phyloP scores from a whole-genome alignment of 495 filamentous ascomycete genomes.

The Aspergillus sclerotiicarbonarius region DNA sequence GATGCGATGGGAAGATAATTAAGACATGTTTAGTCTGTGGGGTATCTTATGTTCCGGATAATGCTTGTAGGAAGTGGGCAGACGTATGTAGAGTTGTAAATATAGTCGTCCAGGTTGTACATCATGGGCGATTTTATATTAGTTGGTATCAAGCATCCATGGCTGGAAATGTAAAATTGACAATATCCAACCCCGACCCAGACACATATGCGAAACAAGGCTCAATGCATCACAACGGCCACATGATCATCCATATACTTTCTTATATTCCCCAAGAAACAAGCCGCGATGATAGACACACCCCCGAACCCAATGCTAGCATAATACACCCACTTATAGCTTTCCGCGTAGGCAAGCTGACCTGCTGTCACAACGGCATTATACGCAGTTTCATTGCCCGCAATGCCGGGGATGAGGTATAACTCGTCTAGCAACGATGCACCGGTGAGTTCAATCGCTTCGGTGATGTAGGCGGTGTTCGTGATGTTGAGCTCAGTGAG shows the following conservation, averaged over 20 bases:
- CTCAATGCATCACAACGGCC: slow-evolving; percentile 54
- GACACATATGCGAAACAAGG: not conserved
- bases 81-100: no score
- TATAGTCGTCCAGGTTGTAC: no score
- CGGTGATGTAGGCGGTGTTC: slow-evolving; percentile 33
- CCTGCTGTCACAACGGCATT: slow-evolving; percentile 60
- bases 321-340: slow-evolving; percentile 68
- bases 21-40: no score
- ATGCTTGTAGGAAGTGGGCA: no score
- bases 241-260: slow-evolving; percentile 69
- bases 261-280: slow-evolving; percentile 62
- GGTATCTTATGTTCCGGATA: no score
- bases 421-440: slow-evolving; percentile 54
- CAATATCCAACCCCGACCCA: not conserved
- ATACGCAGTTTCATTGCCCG: slow-evolving; percentile 51
- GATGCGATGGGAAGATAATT: no score
- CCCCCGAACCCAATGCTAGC: slow-evolving; percentile 66
- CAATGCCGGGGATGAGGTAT: slow-evolving; percentile 54
- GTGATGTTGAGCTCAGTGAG: slow-evolving; percentile 52
- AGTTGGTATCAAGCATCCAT: no score
- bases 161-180: no score
- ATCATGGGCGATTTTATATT: no score
- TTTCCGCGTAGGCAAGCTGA: slow-evolving; percentile 59
- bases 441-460: slow-evolving; percentile 57
- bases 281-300: slow-evolving; percentile 59